Evolutionary conservation across 2,329 filamentous ascomycete genomes (phyloP).

Genomic region (Aspergillus phoenicis): DNA sequence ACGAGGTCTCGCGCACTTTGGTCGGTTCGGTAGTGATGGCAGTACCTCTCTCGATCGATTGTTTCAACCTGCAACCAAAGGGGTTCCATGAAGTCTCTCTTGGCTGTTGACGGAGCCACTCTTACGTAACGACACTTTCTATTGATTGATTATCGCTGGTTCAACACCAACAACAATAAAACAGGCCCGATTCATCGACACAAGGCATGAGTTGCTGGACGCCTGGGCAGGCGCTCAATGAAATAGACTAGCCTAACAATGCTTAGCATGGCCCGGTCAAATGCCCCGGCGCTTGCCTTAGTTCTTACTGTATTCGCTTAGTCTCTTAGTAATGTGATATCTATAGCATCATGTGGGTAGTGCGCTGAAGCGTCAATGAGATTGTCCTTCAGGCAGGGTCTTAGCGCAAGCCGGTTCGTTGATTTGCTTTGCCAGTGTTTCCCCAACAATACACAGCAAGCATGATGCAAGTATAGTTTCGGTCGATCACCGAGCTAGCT

Average conservation of each 20-base stretch:
- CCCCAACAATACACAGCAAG: not conserved
- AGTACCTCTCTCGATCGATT: not conserved
- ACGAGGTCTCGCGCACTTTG: not conserved
- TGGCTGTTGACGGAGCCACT: not conserved
- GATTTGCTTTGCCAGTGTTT: not conserved
- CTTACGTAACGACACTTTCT: conserved; percentile 1
- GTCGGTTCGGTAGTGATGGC: not conserved
- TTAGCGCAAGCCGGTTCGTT: not conserved
- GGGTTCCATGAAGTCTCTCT: not conserved
- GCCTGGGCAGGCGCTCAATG: not conserved
- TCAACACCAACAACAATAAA: not conserved
- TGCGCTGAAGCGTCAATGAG: not conserved
- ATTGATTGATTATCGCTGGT: not conserved
- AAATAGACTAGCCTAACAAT: not conserved
- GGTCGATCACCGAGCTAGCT: not conserved
- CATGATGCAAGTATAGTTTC: too few species aligned
- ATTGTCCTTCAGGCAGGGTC: not conserved
- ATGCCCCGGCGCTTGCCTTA: not conserved
- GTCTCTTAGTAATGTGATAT: not conserved
- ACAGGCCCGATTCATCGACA: not conserved
- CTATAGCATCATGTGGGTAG: not conserved
- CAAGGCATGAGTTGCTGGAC: not conserved
- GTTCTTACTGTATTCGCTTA: not conserved
- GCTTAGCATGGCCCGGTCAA: conserved; percentile 2
- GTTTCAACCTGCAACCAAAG: not conserved